A percentile compares a stretch with the other conserved stretches of the same genome.
Evolutionary conservation across 2,329 filamentous ascomycete genomes (phyloP).

Genomic region (Microsporum ferrugineum): DNA sequence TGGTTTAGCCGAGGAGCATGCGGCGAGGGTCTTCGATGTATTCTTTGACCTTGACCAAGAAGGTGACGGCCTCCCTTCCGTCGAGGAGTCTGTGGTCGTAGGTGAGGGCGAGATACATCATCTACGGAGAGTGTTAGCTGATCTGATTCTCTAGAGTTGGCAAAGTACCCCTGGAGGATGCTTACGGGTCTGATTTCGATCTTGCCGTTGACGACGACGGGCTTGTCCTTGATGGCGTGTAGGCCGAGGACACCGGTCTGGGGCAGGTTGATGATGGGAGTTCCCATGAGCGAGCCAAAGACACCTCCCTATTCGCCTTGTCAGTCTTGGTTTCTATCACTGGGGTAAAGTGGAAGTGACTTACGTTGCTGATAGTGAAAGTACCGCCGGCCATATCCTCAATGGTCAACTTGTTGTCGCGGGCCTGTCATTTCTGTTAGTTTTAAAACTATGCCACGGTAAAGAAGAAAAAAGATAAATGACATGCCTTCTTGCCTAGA

Average conservation of each 20-base stretch:
- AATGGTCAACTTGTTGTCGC: constrained; percentile 91
- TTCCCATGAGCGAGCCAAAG: constrained; percentile 94
- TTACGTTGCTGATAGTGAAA: constrained; percentile 87
- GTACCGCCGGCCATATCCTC: constrained; percentile 98
- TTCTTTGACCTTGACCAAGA: constrained; percentile 94
- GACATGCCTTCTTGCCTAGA: constrained; percentile 76
- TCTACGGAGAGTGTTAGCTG: constrained; percentile 34
- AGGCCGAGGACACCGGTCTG: constrained; percentile 84
- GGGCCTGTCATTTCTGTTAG: constrained; percentile 49
- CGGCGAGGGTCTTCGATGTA: constrained; percentile 90
- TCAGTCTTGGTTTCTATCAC: constrained; percentile 11
- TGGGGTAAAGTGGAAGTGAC: constrained; percentile 11
- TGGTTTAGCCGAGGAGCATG: constrained; percentile 57
- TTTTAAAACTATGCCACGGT: background rate
- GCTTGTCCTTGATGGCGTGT: constrained; percentile 91
- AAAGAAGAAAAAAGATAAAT: background rate
- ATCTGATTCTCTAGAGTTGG: background rate
- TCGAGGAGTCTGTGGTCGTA: constrained; percentile 96
- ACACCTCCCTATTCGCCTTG: constrained; percentile 55
- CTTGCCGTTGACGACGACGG: constrained; percentile 83
- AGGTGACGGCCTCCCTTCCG: constrained; percentile 88
- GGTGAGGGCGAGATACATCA: constrained; percentile 98
- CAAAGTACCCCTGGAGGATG: background rate
- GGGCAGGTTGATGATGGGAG: constrained; percentile 94
- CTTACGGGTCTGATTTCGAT: constrained; percentile 73